A percentile compares a stretch with the other conserved stretches of the same genome.
Conservation (phyloP, 2,329 filamentous ascomycete genomes). For the Aspergillus unguis region DNA sequence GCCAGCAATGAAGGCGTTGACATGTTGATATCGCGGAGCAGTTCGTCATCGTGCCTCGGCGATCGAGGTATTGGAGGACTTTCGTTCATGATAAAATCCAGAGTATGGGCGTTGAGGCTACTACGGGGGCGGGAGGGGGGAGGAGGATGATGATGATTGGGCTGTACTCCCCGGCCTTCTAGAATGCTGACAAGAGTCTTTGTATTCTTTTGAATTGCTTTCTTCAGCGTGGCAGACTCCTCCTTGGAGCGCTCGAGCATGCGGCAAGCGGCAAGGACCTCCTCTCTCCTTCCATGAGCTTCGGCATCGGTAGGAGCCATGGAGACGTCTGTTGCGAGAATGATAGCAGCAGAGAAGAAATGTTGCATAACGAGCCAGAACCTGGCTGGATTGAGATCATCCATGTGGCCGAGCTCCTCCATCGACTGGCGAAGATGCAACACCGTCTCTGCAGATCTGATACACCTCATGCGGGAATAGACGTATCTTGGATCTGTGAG, state of each 20-base stretch:
- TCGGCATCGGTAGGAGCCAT: conserved; percentile 19
- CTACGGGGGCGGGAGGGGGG: too few species aligned
- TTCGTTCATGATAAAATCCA: not conserved
- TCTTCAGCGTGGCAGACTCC: not conserved
- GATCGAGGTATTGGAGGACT: not conserved
- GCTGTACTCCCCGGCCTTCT: not conserved
- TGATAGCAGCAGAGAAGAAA: conserved; percentile 22
- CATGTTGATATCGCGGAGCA: not conserved
- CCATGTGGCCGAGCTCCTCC: not conserved
- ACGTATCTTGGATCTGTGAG: conserved; percentile 11
- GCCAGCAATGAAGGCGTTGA: not conserved
- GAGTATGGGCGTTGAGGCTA: too few species aligned
- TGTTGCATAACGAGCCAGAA: conserved; percentile 24
- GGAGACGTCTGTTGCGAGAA: conserved; percentile 23
- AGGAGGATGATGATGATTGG: not conserved
- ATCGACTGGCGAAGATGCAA: conserved; percentile 2
- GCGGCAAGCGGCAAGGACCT: conserved; percentile 5
- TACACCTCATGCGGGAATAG: not conserved
- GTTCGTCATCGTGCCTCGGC: not conserved
- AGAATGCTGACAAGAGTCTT: not conserved
- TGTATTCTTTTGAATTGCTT: conserved; percentile 5
- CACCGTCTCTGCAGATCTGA: conserved; percentile 5
- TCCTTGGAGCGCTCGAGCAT: conserved; percentile 5
- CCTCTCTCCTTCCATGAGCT: conserved; percentile 12
- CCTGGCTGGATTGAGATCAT: conserved; percentile 16